These are phyloP conservation scores for Calonectria henricotiae DNA, from an alignment of 2,329 filamentous ascomycete genomes.

Conservation along the genomic window DNA sequence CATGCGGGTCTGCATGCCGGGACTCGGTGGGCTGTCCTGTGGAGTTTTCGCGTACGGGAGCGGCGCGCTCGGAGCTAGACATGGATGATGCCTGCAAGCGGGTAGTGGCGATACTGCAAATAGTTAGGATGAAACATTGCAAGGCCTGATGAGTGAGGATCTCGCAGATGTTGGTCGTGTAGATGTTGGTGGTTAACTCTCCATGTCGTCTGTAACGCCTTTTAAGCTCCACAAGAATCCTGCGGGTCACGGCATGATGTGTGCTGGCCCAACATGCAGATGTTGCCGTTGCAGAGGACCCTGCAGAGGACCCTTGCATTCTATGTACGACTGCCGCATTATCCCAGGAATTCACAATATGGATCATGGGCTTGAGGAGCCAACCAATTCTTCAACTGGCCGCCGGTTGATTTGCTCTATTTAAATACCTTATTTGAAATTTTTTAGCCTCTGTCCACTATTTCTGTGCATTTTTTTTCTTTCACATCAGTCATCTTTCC, in stretches of 20 bases:
- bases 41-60: conserved; percentile 11
- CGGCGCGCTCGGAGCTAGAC: neutral
- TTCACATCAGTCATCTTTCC: neutral
- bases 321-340: conserved; percentile 9
- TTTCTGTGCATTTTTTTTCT: neutral
- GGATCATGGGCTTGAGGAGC: neutral
- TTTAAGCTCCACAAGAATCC: conserved; percentile 1
- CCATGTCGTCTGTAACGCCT: conserved; percentile 3
- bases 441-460: neutral
- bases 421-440: conserved; percentile 12
- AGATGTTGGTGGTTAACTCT: conserved; percentile 6
- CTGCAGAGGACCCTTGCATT: conserved; percentile 10
- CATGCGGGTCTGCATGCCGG: neutral
- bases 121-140: conserved; percentile 3
- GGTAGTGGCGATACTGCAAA: neutral
- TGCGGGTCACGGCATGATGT: conserved; percentile 16
- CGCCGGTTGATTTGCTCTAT: conserved; percentile 19
- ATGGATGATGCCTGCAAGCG: conserved; percentile 8
- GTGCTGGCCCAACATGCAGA: conserved; percentile 5
- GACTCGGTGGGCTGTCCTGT: neutral
- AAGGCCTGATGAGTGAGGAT: conserved; percentile 1
- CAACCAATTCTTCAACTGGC: neutral
- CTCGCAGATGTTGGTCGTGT: neutral
- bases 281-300: conserved; percentile 10
- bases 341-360: neutral